phyloP scores from a whole-genome alignment of 306 rosid genomes.

The Cucumis hystrix region DNA sequence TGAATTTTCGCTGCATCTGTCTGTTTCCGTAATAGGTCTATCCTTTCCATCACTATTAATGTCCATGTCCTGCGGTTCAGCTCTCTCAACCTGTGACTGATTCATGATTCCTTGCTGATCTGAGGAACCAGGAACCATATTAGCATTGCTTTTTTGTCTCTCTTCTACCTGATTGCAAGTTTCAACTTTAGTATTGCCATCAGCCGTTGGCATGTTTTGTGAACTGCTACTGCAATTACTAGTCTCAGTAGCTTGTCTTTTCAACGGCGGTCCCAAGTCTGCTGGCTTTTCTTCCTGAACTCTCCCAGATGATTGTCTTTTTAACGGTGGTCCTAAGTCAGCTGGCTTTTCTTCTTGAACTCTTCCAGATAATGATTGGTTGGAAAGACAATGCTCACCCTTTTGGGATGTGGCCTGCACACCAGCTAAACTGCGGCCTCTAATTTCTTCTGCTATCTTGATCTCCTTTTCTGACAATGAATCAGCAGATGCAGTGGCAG shows the following conservation, averaged over 20 bases:
- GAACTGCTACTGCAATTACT: background rate
- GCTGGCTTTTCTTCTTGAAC: conserved; percentile 2
- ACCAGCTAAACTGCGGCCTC: conserved; percentile 6
- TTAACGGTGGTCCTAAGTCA: background rate
- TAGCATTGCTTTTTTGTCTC: background rate
- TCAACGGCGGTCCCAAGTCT: background rate
- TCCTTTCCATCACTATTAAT: background rate
- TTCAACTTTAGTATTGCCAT: background rate
- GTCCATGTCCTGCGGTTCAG: background rate
- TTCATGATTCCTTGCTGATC: background rate
- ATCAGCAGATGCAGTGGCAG: conserved; percentile 12
- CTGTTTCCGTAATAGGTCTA: background rate
- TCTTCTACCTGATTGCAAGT: background rate
- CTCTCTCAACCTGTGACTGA: background rate
- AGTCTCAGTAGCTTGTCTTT: background rate
- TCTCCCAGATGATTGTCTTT: background rate
- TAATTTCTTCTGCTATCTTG: conserved; percentile 15
- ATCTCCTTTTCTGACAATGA: conserved; percentile 21
- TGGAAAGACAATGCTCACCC: background rate
- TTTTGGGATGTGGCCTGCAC: conserved; percentile 10
- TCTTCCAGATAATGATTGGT: background rate
- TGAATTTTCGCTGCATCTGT: background rate
- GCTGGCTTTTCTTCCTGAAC: conserved; percentile 3
- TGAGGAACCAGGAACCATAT: background rate
- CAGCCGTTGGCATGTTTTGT: background rate